Evolutionary conservation across 768 basidiomycete species (phyloP).

Genomic region (Lyophyllum shimeji): DNA sequence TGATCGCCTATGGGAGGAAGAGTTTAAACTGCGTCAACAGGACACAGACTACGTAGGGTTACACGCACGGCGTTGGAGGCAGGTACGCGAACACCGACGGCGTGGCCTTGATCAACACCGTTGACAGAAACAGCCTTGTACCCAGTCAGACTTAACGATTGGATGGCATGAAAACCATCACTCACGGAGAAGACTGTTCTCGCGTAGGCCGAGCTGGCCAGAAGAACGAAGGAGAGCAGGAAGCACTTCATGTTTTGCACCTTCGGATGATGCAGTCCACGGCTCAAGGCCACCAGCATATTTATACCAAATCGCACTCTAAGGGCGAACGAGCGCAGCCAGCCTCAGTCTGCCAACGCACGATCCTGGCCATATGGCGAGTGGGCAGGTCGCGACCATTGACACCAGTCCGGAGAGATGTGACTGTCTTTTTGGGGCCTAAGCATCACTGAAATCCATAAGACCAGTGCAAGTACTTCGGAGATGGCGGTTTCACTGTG

Average conservation of each 20-base stretch:
- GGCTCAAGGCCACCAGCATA: neutral
- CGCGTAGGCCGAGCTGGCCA: slow-evolving; percentile 25
- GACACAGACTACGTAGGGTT: too few species aligned
- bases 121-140: slow-evolving; percentile 39
- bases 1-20: slow-evolving; percentile 34
- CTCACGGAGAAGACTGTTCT: slow-evolving; percentile 47
- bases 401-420: too few species aligned
- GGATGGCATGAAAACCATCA: neutral
- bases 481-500: neutral
- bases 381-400: neutral
- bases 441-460: neutral
- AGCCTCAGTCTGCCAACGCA: neutral
- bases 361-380: neutral
- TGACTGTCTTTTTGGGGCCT: too few species aligned
- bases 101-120: slow-evolving; percentile 31
- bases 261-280: neutral
- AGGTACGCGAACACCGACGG: slow-evolving; percentile 44
- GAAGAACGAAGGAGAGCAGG: slow-evolving; percentile 2
- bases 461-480: neutral
- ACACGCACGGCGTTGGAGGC: slow-evolving; percentile 31
- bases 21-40: slow-evolving; percentile 5
- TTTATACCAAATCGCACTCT: neutral
- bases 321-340: neutral
- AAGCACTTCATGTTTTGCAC: neutral
- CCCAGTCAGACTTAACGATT: neutral